Percentiles rank a stretch among this genome's conserved stretches.
phyloP scores from a whole-genome alignment of 495 filamentous ascomycete genomes.

The Podospora comata region DNA sequence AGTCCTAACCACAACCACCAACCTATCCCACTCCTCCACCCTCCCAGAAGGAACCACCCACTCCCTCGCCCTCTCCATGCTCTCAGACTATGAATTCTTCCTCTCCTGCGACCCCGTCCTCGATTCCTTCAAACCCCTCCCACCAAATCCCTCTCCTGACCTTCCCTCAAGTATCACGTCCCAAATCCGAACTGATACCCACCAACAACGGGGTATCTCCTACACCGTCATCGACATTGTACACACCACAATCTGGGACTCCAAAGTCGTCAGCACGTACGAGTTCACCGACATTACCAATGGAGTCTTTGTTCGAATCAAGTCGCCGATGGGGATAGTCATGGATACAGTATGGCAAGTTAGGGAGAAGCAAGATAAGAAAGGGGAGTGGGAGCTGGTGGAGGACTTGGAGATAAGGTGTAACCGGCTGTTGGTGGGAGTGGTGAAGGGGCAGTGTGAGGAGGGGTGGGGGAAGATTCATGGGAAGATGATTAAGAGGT shows the following conservation, averaged over 20 bases:
- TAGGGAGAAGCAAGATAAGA: constrained; percentile 18
- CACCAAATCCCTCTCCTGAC: constrained; percentile 17
- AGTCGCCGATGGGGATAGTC: constrained; percentile 42
- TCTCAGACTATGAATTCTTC: constrained; percentile 57
- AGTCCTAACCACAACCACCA: constrained; percentile 43
- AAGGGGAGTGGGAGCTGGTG: constrained; percentile 32
- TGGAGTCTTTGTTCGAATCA: constrained; percentile 46
- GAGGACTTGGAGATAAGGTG: constrained; percentile 42
- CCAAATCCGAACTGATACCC: constrained; percentile 12
- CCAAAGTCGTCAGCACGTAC: constrained; percentile 45
- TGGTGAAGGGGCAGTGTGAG: constrained; percentile 45
- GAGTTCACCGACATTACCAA: constrained; percentile 41
- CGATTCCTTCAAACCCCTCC: constrained; percentile 33
- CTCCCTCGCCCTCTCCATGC: constrained; percentile 56
- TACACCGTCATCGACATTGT: constrained; percentile 38
- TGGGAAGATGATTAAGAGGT: constrained; percentile 36
- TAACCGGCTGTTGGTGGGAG: constrained; percentile 40
- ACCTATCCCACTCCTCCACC: constrained; percentile 54
- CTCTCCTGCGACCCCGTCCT: constrained; percentile 45
- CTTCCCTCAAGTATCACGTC: constrained; percentile 24
- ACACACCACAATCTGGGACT: constrained; percentile 44
- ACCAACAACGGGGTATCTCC: background rate
- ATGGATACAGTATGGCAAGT: constrained; percentile 49
- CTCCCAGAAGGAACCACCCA: constrained; percentile 55
- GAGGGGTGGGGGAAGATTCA: constrained; percentile 42